Percentiles rank a stretch among this genome's conserved stretches.
These are phyloP conservation scores for Millerozyma acaciae DNA, from an alignment of 805 yeast genomes.

Conservation along the genomic window DNA sequence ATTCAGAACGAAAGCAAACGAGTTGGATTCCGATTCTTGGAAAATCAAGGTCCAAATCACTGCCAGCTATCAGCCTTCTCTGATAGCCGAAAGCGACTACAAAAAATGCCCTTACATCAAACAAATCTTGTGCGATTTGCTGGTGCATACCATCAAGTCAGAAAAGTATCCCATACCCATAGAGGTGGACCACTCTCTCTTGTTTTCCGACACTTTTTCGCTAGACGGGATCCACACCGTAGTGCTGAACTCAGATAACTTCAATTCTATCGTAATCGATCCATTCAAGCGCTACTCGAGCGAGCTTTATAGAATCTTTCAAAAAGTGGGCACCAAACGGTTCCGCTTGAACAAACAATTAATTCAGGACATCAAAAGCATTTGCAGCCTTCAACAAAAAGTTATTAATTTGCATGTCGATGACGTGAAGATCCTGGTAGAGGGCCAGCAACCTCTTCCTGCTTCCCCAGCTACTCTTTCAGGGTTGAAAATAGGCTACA, in stretches of 20 bases:
- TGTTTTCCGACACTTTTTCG: slow-evolving; percentile 18
- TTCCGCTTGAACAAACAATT: slow-evolving; percentile 27
- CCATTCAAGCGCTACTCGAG: slow-evolving; percentile 18
- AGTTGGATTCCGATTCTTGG: slow-evolving; percentile 15
- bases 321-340: slow-evolving; percentile 20
- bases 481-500: no score
- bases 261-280: slow-evolving; percentile 18
- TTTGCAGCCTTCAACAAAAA: slow-evolving; percentile 24
- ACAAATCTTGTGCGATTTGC: slow-evolving; percentile 22
- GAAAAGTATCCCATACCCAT: slow-evolving; percentile 33
- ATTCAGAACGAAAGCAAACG: slow-evolving; percentile 9
- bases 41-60: slow-evolving; percentile 25
- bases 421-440: slow-evolving; percentile 12
- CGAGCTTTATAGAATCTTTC: slow-evolving; percentile 16
- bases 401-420: slow-evolving; percentile 20
- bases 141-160: slow-evolving; percentile 29
- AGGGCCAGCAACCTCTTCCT: slow-evolving; percentile 2
- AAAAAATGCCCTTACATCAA: slow-evolving; percentile 22
- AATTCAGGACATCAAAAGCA: slow-evolving; percentile 26
- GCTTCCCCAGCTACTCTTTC: no score
- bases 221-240: slow-evolving; percentile 3
- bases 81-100: slow-evolving; percentile 1
- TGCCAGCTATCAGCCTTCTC: slow-evolving; percentile 9
- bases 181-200: slow-evolving; percentile 34
- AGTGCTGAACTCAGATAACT: slow-evolving; percentile 24